Conservation (phyloP, 768 basidiomycete species). For the Lactarius evosmus region DNA sequence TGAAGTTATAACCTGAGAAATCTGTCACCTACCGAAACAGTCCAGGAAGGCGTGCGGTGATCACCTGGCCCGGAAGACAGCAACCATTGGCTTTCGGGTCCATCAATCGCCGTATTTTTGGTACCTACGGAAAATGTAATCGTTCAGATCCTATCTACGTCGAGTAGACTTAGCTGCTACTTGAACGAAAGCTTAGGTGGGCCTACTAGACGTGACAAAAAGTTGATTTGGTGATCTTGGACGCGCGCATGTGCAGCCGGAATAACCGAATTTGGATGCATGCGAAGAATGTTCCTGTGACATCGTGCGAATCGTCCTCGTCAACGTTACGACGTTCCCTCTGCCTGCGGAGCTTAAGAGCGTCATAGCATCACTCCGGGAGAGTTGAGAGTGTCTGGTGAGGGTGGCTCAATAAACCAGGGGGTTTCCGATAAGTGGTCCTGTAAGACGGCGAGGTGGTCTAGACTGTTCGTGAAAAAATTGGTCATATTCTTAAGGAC, state of each 20-base stretch:
- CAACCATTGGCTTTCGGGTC: conserved; percentile 34
- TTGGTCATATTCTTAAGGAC: conserved; percentile 60
- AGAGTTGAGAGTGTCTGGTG: conserved; percentile 48
- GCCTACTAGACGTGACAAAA: conserved; percentile 57
- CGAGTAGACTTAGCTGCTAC: not conserved
- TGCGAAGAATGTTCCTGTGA: conserved; percentile 48
- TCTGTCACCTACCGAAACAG: too few species aligned
- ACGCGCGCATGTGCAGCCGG: conserved; percentile 65
- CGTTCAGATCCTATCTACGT: conserved; percentile 54
- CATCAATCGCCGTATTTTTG: conserved; percentile 20
- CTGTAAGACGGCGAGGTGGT: conserved; percentile 55
- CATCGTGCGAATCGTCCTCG: conserved; percentile 41
- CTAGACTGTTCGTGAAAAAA: conserved; percentile 53
- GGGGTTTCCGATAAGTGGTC: conserved; percentile 60
- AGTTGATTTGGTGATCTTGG: conserved; percentile 56
- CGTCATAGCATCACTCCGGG: conserved; percentile 50
- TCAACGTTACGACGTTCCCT: conserved; percentile 51
- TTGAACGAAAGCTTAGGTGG: not conserved
- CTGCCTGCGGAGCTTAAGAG: conserved; percentile 42
- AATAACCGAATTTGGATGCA: conserved; percentile 54
- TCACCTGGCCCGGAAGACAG: conserved; percentile 51
- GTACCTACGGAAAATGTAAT: conserved; percentile 39
- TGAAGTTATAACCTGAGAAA: too few species aligned
- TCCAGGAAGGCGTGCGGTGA: conserved; percentile 55
- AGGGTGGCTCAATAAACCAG: conserved; percentile 74